These are phyloP conservation scores for Penicillium brevicompactum DNA, from an alignment of 2,329 filamentous ascomycete genomes.

Conservation along the genomic window DNA sequence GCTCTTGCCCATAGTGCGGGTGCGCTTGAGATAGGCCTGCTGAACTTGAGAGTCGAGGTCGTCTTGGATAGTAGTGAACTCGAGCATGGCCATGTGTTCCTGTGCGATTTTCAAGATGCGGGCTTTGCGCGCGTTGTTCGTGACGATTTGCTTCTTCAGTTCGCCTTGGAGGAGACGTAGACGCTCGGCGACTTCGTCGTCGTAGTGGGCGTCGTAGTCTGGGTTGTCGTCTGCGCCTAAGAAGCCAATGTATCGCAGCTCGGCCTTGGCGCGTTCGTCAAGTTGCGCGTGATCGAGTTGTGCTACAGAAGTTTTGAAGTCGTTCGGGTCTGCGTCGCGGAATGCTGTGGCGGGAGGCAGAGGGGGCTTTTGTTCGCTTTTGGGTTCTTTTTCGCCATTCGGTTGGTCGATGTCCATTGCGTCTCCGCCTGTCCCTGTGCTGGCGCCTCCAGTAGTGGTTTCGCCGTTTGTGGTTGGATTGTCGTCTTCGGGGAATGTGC, in stretches of 20 bases:
- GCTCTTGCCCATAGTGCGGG: conserved; percentile 88
- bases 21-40: conserved; percentile 92
- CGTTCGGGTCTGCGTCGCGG: conserved; percentile 72
- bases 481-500: conserved; percentile 55
- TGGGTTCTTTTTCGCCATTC: conserved; percentile 46
- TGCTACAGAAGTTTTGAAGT: conserved; percentile 76
- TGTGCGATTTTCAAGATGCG: conserved; percentile 83
- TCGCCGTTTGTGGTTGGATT: conserved; percentile 52
- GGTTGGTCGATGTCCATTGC: conserved; percentile 52
- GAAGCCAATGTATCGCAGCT: conserved; percentile 88
- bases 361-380: conserved; percentile 42
- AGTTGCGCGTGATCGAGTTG: conserved; percentile 84
- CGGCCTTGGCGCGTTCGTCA: conserved; percentile 87
- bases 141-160: conserved; percentile 77
- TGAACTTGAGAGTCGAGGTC: conserved; percentile 95
- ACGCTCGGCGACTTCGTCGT: conserved; percentile 91
- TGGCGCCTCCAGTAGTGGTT: conserved; percentile 13
- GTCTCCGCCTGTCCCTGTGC: conserved; percentile 46
- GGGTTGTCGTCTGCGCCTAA: conserved; percentile 69
- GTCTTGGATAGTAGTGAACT: conserved; percentile 95
- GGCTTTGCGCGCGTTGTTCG: conserved; percentile 89
- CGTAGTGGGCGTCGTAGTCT: conserved; percentile 85
- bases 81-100: conserved; percentile 92
- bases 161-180: conserved; percentile 81
- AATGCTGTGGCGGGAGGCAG: conserved; percentile 75